phyloP scores from a whole-genome alignment of 176 grass and related monocot genomes.

The Oropetium thomaeum region DNA sequence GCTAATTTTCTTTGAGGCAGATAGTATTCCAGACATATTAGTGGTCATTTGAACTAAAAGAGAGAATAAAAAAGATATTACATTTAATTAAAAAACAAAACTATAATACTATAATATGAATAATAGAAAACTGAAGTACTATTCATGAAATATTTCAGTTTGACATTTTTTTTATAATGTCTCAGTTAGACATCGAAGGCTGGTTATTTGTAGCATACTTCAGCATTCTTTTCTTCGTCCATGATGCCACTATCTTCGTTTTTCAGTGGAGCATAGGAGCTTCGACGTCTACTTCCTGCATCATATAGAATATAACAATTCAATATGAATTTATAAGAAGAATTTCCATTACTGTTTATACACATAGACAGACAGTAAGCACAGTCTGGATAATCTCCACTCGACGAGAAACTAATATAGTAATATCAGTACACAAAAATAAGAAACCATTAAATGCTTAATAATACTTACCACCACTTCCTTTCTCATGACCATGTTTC shows the following conservation, averaged over 20 bases:
- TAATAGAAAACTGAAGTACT: neutral
- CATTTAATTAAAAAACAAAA: slow-evolving; percentile 1
- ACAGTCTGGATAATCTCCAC: neutral
- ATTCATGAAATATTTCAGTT: neutral
- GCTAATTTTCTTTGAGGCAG: neutral
- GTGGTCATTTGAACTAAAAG: neutral
- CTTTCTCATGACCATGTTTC: slow-evolving; percentile 46
- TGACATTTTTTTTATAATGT: neutral
- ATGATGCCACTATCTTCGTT: slow-evolving; percentile 27
- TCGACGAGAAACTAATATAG: neutral
- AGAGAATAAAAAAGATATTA: neutral
- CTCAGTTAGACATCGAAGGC: neutral
- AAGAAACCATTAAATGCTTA: neutral
- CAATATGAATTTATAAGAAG: neutral
- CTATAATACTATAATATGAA: neutral
- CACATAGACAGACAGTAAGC: neutral
- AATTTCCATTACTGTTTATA: neutral
- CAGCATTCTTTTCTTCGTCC: slow-evolving; percentile 24
- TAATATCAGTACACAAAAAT: neutral
- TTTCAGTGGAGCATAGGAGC: slow-evolving; percentile 46
- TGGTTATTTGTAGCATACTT: slow-evolving; percentile 19
- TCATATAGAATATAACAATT: slow-evolving; percentile 11
- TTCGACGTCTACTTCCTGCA: slow-evolving; percentile 43
- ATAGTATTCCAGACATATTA: neutral
- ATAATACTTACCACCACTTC: slow-evolving; percentile 32